phyloP scores from a whole-genome alignment of 805 yeast species.

The Metschnikowia arizonensis region DNA sequence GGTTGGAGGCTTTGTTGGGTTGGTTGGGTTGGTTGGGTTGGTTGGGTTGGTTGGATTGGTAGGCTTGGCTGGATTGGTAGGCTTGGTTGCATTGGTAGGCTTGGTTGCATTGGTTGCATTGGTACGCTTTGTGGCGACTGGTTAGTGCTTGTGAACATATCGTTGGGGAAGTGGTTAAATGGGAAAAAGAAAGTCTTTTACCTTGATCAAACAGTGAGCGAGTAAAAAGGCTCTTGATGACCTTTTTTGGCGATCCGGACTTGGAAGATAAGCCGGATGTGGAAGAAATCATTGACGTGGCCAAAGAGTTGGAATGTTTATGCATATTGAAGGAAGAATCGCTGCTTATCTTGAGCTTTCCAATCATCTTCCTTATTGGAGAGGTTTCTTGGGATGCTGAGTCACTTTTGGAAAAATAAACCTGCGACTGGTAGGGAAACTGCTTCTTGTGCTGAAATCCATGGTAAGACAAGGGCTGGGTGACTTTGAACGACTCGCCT shows the following conservation, averaged over 20 bases:
- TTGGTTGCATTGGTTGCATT: no score
- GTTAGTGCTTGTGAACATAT: background rate
- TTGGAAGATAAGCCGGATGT: conserved; percentile 27
- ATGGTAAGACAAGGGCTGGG: conserved; percentile 1
- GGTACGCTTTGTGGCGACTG: no score
- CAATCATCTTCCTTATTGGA: conserved; percentile 28
- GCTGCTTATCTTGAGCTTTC: conserved; percentile 22
- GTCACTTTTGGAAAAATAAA: background rate
- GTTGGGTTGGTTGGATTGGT: no score
- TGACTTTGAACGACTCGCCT: background rate
- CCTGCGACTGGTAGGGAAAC: conserved; percentile 3
- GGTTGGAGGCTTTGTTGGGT: background rate
- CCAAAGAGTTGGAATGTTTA: conserved; percentile 21
- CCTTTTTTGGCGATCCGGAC: conserved; percentile 32
- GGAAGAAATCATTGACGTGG: conserved; percentile 25
- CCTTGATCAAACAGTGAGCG: conserved; percentile 9
- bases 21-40: no score
- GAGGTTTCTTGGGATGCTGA: conserved; percentile 21
- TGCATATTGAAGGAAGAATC: conserved; percentile 19
- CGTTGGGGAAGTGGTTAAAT: background rate
- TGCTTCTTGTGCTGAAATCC: background rate
- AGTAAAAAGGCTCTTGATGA: conserved; percentile 22
- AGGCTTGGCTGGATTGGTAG: no score
- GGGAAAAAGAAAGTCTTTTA: conserved; percentile 5
- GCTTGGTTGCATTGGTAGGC: no score